Base-by-base conservation (phyloP, 352 stramenopile genomes). In the Globisporangium parvum region DNA sequence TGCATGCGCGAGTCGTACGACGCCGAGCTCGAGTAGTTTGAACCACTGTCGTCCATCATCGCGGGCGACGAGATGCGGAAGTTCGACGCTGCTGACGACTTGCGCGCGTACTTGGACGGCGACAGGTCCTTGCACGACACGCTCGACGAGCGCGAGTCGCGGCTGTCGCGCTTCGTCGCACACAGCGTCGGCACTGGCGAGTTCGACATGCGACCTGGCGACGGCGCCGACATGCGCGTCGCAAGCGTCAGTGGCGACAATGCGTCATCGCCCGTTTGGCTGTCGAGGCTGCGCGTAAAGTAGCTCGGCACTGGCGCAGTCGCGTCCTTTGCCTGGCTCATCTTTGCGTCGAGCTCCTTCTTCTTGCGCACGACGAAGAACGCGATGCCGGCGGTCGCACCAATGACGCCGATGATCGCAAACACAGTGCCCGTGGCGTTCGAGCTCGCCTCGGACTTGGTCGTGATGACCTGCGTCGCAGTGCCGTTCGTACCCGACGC, bases 311-410 rank as follows among this genome's bases (percentile, higher is more conserved):
- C 40, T 0, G 71, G 73, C 6, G 70, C 73, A 10, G 73, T 53
- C 0, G 40, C 51, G 2, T 60, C 58, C 47, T 88, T 88, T 26
- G 80, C 58, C 23, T 75, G 69, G 46, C 75, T 51, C 1, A 80
- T 61, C 15, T 67, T 54, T 1, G 63, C 57, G 47, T 86, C 77
- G 21, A 88, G 66, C 1, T 57, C 59, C 28, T 55, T 62, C 63
- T 72, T 77, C 63, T 82, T 85, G 50, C 59, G 67, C 17, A 88
- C 60, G 15, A 86, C 69, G 39, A 91, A 74, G 46, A 78, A 57
- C 23, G 67, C 71, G 35, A 88, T 62, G 20, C 75, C 60, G 1
- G 51, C 75, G 26, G 74, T 80, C 12, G 68, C 60, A 14, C 60
- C 70, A 4, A 85, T 41, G 9, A 74, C 59, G 15, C 73, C 77